Percentiles rank a stretch among this genome's conserved stretches.
Conservation (phyloP, 2,329 filamentous ascomycete genomes). For the Zymoseptoria crescenta region DNA sequence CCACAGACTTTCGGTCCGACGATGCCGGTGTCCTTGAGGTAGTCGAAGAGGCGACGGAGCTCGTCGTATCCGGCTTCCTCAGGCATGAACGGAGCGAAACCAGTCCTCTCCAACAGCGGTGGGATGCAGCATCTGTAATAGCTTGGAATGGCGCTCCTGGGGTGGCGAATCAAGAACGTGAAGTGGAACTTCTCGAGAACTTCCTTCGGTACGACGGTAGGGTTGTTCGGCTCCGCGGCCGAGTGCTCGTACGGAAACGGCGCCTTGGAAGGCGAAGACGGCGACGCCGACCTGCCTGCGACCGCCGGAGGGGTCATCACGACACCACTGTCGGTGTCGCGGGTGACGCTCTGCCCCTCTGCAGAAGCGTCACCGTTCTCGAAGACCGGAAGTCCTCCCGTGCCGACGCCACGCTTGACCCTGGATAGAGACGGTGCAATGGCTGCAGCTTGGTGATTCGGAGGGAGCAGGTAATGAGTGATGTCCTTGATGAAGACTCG, state of each 20-base stretch:
- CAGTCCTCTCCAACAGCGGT: slow-evolving; percentile 71
- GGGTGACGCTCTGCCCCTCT: slow-evolving; percentile 6
- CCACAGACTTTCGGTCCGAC: slow-evolving; percentile 61
- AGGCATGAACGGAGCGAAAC: slow-evolving; percentile 80
- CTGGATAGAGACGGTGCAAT: slow-evolving; percentile 69
- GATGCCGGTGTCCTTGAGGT: slow-evolving; percentile 59
- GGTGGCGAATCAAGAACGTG: slow-evolving; percentile 93
- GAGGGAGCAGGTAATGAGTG: slow-evolving; percentile 80
- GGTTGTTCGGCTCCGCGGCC: slow-evolving; percentile 60
- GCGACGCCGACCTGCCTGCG: slow-evolving; percentile 8
- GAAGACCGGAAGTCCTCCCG: slow-evolving; percentile 28
- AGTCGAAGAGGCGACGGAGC: slow-evolving; percentile 80
- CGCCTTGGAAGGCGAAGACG: slow-evolving; percentile 17
- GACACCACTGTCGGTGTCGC: slow-evolving; percentile 24
- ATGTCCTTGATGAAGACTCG: slow-evolving; percentile 98
- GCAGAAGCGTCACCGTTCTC: slow-evolving; percentile 24
- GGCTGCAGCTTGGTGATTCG: slow-evolving; percentile 56
- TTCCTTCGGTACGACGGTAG: slow-evolving; percentile 70
- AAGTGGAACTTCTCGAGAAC: slow-evolving; percentile 79
- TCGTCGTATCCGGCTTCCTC: slow-evolving; percentile 86
- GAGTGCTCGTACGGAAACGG: slow-evolving; percentile 50
- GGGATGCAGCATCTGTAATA: slow-evolving; percentile 93
- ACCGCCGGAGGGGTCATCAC: slow-evolving; percentile 21
- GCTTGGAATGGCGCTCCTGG: slow-evolving; percentile 81
- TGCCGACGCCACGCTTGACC: slow-evolving; percentile 53